Percentiles rank a stretch among this genome's conserved stretches.
phyloP scores from a whole-genome alignment of 352 stramenopile species.

The Globisporangium paroecandrum region DNA sequence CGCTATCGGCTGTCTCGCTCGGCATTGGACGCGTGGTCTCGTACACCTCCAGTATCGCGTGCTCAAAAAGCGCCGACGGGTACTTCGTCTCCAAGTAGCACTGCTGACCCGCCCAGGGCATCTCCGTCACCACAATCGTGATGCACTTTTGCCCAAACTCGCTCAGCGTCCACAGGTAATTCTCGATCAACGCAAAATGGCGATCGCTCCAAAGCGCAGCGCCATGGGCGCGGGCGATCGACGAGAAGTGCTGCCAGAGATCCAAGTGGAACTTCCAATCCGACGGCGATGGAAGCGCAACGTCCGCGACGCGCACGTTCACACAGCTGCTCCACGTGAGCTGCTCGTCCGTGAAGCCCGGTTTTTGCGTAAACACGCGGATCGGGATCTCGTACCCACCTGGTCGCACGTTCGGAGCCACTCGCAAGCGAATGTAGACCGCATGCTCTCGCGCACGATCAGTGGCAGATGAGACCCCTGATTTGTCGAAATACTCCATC shows the following conservation, averaged over 20 bases:
- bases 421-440: slow-evolving; percentile 56
- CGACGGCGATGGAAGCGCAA: slow-evolving; percentile 40
- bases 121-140: slow-evolving; percentile 68
- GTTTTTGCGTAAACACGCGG: slow-evolving; percentile 57
- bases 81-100: slow-evolving; percentile 70
- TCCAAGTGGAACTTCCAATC: slow-evolving; percentile 70
- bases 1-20: background rate
- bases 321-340: slow-evolving; percentile 61
- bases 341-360: slow-evolving; percentile 65
- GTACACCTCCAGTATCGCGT: slow-evolving; percentile 61
- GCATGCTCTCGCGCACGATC: slow-evolving; percentile 35
- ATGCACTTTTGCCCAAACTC: slow-evolving; percentile 75
- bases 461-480: slow-evolving; percentile 25
- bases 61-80: slow-evolving; percentile 66
- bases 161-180: slow-evolving; percentile 50
- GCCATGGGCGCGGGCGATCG: slow-evolving; percentile 48
- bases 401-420: slow-evolving; percentile 28
- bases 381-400: slow-evolving; percentile 66
- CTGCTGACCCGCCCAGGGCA: slow-evolving; percentile 75
- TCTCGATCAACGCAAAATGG: slow-evolving; percentile 67
- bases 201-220: slow-evolving; percentile 58
- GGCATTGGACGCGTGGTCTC: slow-evolving; percentile 20
- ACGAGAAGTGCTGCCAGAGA: slow-evolving; percentile 73
- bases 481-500: slow-evolving; percentile 59
- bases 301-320: slow-evolving; percentile 46